Evolutionary conservation across 2,329 filamentous ascomycete genomes (phyloP).

Genomic region (Aspergillus carbonarius): DNA sequence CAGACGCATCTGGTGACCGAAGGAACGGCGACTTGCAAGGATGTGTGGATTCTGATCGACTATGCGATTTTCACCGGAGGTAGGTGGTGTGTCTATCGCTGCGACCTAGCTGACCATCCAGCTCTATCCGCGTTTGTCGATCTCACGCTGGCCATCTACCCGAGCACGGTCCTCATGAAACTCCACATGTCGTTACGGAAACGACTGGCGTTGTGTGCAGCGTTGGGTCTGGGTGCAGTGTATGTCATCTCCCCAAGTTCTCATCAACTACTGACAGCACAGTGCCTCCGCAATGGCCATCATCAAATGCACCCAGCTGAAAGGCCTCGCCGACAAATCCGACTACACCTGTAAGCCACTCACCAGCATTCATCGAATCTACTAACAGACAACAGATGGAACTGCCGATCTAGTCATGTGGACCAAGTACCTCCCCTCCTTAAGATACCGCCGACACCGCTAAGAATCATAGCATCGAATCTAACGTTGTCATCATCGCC

Average conservation of each 20-base stretch:
- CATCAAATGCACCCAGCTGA: constrained; percentile 33
- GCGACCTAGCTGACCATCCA: constrained; percentile 2
- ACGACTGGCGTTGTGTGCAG: constrained; percentile 28
- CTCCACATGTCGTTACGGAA: constrained; percentile 34
- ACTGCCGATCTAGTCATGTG: constrained; percentile 48
- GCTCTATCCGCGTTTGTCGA: constrained; percentile 34
- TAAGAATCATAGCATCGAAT: constrained; percentile 26
- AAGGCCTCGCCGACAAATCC: constrained; percentile 22
- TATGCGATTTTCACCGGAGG: constrained; percentile 44
- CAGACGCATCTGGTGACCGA: constrained; percentile 24
- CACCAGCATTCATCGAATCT: neutral
- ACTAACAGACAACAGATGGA: constrained; percentile 23
- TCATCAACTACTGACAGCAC: constrained; percentile 10
- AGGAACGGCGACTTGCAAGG: constrained; percentile 38
- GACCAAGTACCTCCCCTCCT: constrained; percentile 40
- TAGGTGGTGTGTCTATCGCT: constrained; percentile 11
- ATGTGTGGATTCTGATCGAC: constrained; percentile 32
- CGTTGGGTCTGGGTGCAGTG: constrained; percentile 33
- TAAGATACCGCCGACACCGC: too few relatives aligned
- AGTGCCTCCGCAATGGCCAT: constrained; percentile 36
- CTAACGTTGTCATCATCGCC: constrained; percentile 35
- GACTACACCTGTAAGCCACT: constrained; percentile 31
- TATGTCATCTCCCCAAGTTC: constrained; percentile 16
- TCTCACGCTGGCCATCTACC: constrained; percentile 36
- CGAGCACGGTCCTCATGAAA: constrained; percentile 31